Evolutionary conservation across 108 stramenopile genomes (phyloP).

Genomic region (Cyclostephanos invisitatus): DNA sequence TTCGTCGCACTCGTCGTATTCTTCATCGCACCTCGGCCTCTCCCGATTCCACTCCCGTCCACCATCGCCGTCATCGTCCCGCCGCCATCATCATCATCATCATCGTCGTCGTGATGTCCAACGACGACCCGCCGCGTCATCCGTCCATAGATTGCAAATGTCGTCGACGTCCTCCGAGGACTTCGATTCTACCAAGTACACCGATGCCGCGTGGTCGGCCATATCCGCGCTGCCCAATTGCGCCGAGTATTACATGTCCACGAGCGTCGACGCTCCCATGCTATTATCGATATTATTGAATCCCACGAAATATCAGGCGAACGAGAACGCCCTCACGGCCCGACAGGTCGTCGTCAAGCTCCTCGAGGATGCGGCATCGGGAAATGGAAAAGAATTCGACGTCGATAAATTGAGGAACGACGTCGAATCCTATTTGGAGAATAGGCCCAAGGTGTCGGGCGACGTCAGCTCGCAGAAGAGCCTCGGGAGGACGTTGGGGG

Average conservation of each 20-base stretch:
- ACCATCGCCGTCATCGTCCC: not conserved
- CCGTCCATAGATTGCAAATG: not conserved
- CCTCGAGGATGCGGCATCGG: constrained; percentile 53
- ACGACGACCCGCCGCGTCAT: not conserved
- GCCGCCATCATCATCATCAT: not conserved
- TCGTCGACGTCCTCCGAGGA: constrained; percentile 38
- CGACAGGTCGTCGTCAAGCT: constrained; percentile 64
- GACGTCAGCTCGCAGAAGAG: constrained; percentile 54
- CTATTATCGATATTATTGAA: constrained; percentile 77
- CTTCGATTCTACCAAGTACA: constrained; percentile 77
- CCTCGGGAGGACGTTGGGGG: constrained; percentile 70
- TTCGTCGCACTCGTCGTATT: not conserved
- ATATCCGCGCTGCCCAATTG: constrained; percentile 68
- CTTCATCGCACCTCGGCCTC: not conserved
- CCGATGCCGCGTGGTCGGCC: constrained; percentile 78
- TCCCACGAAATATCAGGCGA: constrained; percentile 70
- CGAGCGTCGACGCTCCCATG: constrained; percentile 68
- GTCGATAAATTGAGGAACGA: constrained; percentile 49
- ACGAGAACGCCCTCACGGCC: constrained; percentile 70
- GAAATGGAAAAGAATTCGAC: constrained; percentile 21
- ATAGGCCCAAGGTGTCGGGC: constrained; percentile 63
- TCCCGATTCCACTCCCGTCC: not conserved
- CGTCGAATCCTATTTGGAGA: constrained; percentile 61
- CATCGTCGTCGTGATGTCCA: not conserved
- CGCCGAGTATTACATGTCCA: constrained; percentile 68